Evolutionary conservation across 1,139 yeast species (phyloP), one percentile per base, ranked within the genome.

Genomic region (Yamadazyma dushanensis): DNA sequence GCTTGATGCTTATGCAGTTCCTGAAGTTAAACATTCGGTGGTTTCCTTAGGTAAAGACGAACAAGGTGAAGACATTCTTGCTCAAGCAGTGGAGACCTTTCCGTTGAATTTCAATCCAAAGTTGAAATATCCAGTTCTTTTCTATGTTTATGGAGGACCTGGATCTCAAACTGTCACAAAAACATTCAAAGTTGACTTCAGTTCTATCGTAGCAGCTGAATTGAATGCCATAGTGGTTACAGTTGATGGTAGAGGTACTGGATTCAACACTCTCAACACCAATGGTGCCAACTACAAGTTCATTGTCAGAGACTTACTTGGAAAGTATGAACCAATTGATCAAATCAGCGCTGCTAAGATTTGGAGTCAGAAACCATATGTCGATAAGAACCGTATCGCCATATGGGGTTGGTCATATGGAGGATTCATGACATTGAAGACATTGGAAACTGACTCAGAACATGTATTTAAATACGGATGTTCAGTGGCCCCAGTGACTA

Each of bases 351-450:
- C 89, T 4, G 92, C 85, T 1, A 72, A 72, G 41, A 44, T 68
- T 2, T 84, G 87, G 80, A 63, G 72, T 1, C 35, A 60, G 6
- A 73, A 72, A 42, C 46, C 70, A 2, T 84, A 76, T 49, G 82
- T 83, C 28, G 86, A 84, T 54, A 51, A 61, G 6, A 62, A 65
- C 3, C 68, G 77, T 44, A 76, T 83, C 9, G 86, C 87, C 2
- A 76, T 84, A 36, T 84, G 88, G 80, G 94, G 94, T 5, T 84
- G 92, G 90, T 82, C 89, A 2, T 84, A 83, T 52, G 94, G 94
- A 40, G 94, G 92, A 0, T 84, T 76, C 53, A 70, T 83, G 65
- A 82, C 94, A 0, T 66, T 84, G 46, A 84, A 83, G 52, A 82
- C 90, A 0, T 57, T 84, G 35, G 92, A 84, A 57, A 69, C 73